phyloP scores from a whole-genome alignment of 257 asterid genomes.

The Parsonsia alboflavescens region DNA sequence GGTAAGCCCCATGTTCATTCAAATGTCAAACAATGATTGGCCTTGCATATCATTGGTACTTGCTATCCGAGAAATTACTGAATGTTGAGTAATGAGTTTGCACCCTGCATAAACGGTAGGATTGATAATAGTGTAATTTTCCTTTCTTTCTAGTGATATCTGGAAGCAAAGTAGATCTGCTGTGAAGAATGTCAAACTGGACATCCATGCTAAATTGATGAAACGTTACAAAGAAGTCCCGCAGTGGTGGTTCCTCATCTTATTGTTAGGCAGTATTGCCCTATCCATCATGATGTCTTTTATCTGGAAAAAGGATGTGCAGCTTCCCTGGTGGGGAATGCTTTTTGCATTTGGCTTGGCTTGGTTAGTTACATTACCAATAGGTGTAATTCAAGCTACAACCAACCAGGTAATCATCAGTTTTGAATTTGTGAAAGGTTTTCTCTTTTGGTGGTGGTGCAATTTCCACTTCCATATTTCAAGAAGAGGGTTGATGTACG shows the following conservation, averaged over 20 bases:
- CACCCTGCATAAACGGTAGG: neutral
- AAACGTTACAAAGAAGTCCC: slow-evolving; percentile 76
- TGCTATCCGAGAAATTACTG: neutral
- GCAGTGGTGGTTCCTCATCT: slow-evolving; percentile 81
- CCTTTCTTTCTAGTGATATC: slow-evolving; percentile 45
- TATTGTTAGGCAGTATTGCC: slow-evolving; percentile 53
- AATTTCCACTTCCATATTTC: neutral
- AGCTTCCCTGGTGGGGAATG: slow-evolving; percentile 98
- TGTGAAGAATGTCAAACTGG: slow-evolving; percentile 51
- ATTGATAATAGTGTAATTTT: neutral
- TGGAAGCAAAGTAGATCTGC: slow-evolving; percentile 79
- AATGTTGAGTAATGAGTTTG: neutral
- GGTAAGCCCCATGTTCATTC: slow-evolving; percentile 39
- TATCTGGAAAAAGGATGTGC: slow-evolving; percentile 70
- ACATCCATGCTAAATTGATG: slow-evolving; percentile 73
- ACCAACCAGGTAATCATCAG: slow-evolving; percentile 64
- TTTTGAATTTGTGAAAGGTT: neutral
- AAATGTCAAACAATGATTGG: neutral
- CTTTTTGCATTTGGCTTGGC: slow-evolving; percentile 76
- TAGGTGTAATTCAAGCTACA: slow-evolving; percentile 94
- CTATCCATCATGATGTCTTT: slow-evolving; percentile 67
- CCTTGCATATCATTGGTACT: neutral
- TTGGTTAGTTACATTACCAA: slow-evolving; percentile 80
- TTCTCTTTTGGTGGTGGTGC: neutral
- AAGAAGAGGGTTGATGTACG: neutral